phyloP scores from a whole-genome alignment of 805 yeast genomes.

The Priceomyces melissophilus region DNA sequence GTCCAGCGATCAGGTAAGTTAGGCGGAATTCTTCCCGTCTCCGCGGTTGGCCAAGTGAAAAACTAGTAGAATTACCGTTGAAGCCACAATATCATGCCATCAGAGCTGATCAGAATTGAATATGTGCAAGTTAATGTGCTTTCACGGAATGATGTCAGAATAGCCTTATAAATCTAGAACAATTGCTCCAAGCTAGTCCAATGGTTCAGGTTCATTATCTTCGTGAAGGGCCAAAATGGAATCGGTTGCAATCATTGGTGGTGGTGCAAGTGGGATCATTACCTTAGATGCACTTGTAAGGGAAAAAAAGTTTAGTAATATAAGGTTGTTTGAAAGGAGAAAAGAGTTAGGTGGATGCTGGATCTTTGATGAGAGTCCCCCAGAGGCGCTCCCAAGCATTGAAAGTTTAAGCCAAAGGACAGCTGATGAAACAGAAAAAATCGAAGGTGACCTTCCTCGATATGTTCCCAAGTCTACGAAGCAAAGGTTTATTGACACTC shows the following conservation, averaged over 20 bases:
- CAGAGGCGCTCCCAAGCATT: constrained; percentile 15
- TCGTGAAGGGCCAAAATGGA: constrained; percentile 8
- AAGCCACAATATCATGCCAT: too few species aligned
- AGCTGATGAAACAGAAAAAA: constrained; percentile 11
- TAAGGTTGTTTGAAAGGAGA: constrained; percentile 42
- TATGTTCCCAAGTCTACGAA: constrained; percentile 12
- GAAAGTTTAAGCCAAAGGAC: constrained; percentile 10
- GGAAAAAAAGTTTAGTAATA: constrained; percentile 28
- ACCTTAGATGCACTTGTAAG: constrained; percentile 35
- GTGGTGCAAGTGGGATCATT: constrained; percentile 49
- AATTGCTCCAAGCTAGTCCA: too few species aligned
- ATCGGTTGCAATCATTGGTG: constrained; percentile 45
- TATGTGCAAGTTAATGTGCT: too few species aligned
- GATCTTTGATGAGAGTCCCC: constrained; percentile 28
- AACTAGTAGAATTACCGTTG: too few species aligned
- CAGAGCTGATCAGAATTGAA: too few species aligned
- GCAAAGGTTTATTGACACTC: constrained; percentile 18
- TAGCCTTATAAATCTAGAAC: too few species aligned
- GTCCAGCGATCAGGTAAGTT: too few species aligned
- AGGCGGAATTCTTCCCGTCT: too few species aligned
- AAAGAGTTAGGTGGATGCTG: constrained; percentile 42
- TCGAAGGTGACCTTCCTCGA: constrained; percentile 10
- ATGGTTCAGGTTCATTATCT: too few species aligned
- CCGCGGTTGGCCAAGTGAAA: too few species aligned
- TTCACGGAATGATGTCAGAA: too few species aligned